phyloP scores from a whole-genome alignment of 768 basidiomycete genomes.

The Auricularia auricula-judae region DNA sequence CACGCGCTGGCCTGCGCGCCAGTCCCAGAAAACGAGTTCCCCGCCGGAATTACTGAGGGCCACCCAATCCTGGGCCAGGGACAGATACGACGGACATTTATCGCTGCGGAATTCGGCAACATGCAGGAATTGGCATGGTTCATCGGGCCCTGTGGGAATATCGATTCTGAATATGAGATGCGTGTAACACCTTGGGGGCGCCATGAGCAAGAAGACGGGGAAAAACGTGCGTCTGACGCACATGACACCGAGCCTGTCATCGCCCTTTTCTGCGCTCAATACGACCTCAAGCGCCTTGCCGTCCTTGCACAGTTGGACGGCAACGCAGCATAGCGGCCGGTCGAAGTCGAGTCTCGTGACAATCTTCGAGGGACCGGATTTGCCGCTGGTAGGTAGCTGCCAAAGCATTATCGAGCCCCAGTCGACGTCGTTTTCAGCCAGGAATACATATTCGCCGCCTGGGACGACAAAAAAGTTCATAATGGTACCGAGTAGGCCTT shows the following conservation, averaged over 20 bases:
- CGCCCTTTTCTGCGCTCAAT: neutral
- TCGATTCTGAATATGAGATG: neutral
- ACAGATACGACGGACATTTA: neutral
- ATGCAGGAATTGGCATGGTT: neutral
- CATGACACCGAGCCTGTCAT: neutral
- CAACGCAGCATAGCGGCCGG: neutral
- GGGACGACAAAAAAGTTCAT: neutral
- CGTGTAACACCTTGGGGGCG: neutral
- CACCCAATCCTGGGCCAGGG: neutral
- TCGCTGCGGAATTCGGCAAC: neutral
- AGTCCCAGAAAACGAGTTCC: neutral
- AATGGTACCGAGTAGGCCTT: neutral
- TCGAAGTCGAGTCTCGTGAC: neutral
- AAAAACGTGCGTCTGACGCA: neutral
- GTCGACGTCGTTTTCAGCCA: neutral
- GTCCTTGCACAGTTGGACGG: neutral
- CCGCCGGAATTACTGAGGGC: neutral
- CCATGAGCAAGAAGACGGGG: neutral
- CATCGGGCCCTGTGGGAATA: neutral
- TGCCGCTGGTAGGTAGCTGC: neutral
- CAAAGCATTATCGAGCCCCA: neutral
- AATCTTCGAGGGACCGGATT: neutral
- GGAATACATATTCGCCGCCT: neutral
- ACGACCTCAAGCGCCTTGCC: neutral
- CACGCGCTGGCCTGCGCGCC: neutral